These are phyloP conservation scores for peach (Prunus persica) DNA, from an alignment of 306 rosid species.

Conservation along the genomic window Prunus_persica_NCBIv2 NC_034011.1:22296501-22297000, in stretches of 20 bases:
- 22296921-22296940: conserved; percentile 58
- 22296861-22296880: conserved; percentile 66
- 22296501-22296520: conserved; percentile 41
- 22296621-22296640: conserved; percentile 35
- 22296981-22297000: conserved; percentile 30
- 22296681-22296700: conserved; percentile 37
- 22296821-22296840: conserved; percentile 81
- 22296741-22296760: conserved; percentile 36
- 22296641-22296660: conserved; percentile 49
- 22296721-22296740: conserved; percentile 50
- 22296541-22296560: conserved; percentile 37
- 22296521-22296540: conserved; percentile 62
- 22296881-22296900: conserved; percentile 57
- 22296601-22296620: conserved; percentile 56
- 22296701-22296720: conserved; percentile 50
- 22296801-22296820: conserved; percentile 43
- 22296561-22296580: conserved; percentile 45
- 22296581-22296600: conserved; percentile 33
- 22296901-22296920: conserved; percentile 58
- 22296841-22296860: conserved; percentile 59
- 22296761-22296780: conserved; percentile 64
- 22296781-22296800: conserved; percentile 61
- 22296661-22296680: conserved; percentile 58
- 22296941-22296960: conserved; percentile 46
- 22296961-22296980: conserved; percentile 40